Evolutionary conservation across 257 asterid species (phyloP).

Genomic region (Solanum chiquidenum): DNA sequence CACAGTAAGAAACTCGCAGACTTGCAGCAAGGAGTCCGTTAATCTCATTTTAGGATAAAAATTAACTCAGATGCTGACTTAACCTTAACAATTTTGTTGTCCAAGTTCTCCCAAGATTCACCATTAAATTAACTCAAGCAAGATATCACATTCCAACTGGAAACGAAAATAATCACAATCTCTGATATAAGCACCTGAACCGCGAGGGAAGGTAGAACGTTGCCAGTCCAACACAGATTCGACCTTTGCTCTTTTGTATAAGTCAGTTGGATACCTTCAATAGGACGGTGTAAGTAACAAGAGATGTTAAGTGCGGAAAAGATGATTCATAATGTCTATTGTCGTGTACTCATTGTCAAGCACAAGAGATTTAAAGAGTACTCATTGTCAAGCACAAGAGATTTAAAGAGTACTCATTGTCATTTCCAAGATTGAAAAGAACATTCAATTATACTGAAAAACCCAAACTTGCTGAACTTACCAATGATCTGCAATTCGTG

Average conservation of each 20-base stretch:
- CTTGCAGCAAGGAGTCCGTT: background rate
- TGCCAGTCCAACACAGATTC: conserved; percentile 93
- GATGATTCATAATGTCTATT: background rate
- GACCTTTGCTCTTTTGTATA: conserved; percentile 61
- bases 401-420: background rate
- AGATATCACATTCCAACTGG: background rate
- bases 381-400: background rate
- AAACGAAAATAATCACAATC: background rate
- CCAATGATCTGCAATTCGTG: conserved; percentile 97
- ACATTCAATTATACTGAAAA: background rate
- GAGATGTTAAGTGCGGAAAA: background rate
- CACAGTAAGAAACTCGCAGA: background rate
- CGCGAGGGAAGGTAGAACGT: conserved; percentile 63
- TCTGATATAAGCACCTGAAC: conserved; percentile 49
- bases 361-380: background rate
- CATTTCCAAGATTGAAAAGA: background rate
- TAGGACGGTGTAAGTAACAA: background rate
- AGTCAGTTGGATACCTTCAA: conserved; percentile 81
- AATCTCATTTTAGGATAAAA: background rate
- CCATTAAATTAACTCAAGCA: background rate
- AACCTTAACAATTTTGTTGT: background rate
- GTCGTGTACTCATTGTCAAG: background rate
- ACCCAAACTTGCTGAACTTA: conserved; percentile 20
- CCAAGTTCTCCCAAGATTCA: background rate
- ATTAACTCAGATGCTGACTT: background rate